These are phyloP conservation scores for Ophiocordyceps camponoti-leonardi DNA, from an alignment of 2,329 filamentous ascomycete genomes.

Conservation along the genomic window DNA sequence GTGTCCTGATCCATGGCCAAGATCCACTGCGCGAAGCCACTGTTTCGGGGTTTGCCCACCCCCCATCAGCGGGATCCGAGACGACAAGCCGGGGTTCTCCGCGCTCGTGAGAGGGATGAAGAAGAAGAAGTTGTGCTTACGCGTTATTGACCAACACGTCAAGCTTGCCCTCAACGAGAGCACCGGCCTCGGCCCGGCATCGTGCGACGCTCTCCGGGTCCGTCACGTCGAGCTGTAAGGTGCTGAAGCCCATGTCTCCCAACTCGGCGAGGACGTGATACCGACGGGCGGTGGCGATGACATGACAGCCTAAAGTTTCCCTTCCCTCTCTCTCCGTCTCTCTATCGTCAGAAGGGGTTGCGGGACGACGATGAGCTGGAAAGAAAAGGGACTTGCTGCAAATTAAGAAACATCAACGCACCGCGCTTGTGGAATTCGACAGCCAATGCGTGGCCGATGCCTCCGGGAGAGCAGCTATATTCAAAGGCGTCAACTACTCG, in stretches of 20 bases:
- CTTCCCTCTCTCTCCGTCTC: too few relatives aligned
- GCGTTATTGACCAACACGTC: conserved; percentile 45
- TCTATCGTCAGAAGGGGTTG: not conserved
- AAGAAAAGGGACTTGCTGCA: too few relatives aligned
- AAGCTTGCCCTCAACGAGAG: conserved; percentile 32
- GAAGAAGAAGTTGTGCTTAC: conserved; percentile 14
- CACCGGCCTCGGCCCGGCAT: conserved; percentile 26
- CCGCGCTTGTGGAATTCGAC: conserved; percentile 34
- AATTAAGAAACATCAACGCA: too few relatives aligned
- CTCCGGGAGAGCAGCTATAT: conserved; percentile 39
- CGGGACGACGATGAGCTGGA: too few relatives aligned
- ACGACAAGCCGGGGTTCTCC: too few relatives aligned
- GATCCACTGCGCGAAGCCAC: conserved; percentile 32
- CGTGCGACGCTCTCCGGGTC: conserved; percentile 28
- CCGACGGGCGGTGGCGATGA: conserved; percentile 39
- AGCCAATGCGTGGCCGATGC: conserved; percentile 37
- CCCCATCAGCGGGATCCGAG: too few relatives aligned
- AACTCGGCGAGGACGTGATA: conserved; percentile 28
- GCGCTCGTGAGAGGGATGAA: too few relatives aligned
- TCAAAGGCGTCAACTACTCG: too few relatives aligned
- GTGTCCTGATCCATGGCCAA: conserved; percentile 34
- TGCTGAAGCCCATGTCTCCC: conserved; percentile 27
- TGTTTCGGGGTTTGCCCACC: too few relatives aligned
- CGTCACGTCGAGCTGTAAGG: conserved; percentile 36
- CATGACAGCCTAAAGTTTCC: conserved; percentile 25